Evolutionary conservation across 345 rosid species (phyloP), one percentile per base, ranked within the genome.

Genomic region (Turnera subulata): DNA sequence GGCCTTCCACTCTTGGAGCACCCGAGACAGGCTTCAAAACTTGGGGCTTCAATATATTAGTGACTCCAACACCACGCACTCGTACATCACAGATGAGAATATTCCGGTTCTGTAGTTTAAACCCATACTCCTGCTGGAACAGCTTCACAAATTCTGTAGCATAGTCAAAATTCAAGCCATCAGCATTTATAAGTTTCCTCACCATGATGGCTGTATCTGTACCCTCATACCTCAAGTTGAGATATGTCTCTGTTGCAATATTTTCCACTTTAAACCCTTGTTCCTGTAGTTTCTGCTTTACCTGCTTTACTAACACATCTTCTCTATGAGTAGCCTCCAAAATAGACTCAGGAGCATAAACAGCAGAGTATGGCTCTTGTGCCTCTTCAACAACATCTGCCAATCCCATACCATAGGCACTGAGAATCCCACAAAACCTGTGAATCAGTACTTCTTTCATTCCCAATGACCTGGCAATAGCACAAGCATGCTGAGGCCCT

Each of bases 141-240:
- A 89, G 79, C 83, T 76, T 83, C 52, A 72, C 78, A 71, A 93
- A 93, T 66, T 86, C 97, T 4, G 50, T 76, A 26, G 91, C 89
- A 64, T 79, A 86, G 71, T 89, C 85, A 59, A 57, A 74, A 46
- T 55, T 60, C 6, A 75, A 72, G 17, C 80, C 78, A 69, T 75
- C 84, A 64, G 59, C 82, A 53, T 66, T 65, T 46, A 62, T 52
- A 38, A 19, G 68, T 61, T 76, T 76, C 76, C 82, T 85, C 22
- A 93, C 99, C 99, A 93, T 93, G 74, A 93, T 93, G 25, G 96
- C 78, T 26, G 99, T 93, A 69, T 93, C 97, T n/a, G 96, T 93
- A 59, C 97, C 99, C 45, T 89, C 96, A 53, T 93, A 89, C 71
- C 99, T 82, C 65, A 93, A 57, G 71, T 93, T 89, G 66, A 89